phyloP scores from a whole-genome alignment of 1,139 yeast genomes.

The Barnettozyma hawaiiensis region DNA sequence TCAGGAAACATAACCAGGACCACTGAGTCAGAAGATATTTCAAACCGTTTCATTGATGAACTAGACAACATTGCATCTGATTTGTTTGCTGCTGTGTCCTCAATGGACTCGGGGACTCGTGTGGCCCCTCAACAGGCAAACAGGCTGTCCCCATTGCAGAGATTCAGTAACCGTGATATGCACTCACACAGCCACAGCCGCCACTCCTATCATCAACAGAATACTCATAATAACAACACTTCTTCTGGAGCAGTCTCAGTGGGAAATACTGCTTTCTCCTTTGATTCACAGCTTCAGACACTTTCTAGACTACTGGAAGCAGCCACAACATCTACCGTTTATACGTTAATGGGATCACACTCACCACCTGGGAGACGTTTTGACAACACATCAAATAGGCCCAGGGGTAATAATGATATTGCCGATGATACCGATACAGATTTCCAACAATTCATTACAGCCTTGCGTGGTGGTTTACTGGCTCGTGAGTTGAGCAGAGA shows the following conservation, averaged over 20 bases:
- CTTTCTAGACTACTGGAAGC: conserved; percentile 39
- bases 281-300: conserved; percentile 35
- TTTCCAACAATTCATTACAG: conserved; percentile 36
- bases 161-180: background rate
- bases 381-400: conserved; percentile 21
- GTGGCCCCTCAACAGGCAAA: background rate
- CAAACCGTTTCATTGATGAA: conserved; percentile 16
- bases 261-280: conserved; percentile 11
- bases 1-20: conserved; percentile 6
- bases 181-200: background rate
- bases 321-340: conserved; percentile 43
- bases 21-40: background rate
- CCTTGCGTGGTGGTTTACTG: conserved; percentile 36
- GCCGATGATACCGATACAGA: conserved; percentile 25
- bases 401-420: background rate
- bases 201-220: background rate
- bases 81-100: conserved; percentile 11
- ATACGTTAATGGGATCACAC: conserved; percentile 33
- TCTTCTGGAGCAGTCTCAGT: background rate
- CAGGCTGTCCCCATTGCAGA: conserved; percentile 2
- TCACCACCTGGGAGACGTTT: conserved; percentile 26
- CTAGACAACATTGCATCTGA: conserved; percentile 21
- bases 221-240: background rate
- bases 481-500: conserved; percentile 31
- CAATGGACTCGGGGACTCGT: background rate